Percentiles rank a stretch among this genome's conserved stretches.
Evolutionary conservation across 345 rosid genomes (phyloP).

Genomic region (Corchorus olitorius): DNA sequence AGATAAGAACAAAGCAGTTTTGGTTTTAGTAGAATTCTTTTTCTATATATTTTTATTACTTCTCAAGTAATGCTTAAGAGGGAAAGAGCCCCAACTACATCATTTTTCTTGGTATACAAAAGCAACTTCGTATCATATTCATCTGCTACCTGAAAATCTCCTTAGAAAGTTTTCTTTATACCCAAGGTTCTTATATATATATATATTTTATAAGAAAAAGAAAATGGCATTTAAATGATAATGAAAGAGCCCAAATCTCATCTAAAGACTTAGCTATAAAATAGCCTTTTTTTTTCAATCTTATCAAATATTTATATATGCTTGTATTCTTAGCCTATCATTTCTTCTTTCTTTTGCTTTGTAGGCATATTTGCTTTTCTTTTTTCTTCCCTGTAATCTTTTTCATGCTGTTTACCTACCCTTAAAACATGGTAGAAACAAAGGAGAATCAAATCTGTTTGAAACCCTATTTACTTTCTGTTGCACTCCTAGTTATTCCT

Average conservation of each 20-base stretch:
- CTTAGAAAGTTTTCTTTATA: not conserved
- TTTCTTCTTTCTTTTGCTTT: no score
- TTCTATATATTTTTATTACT: not conserved
- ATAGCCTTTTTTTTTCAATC: constrained; percentile 12
- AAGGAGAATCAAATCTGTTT: constrained; percentile 22
- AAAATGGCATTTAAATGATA: not conserved
- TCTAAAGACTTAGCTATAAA: no score
- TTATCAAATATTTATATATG: not conserved
- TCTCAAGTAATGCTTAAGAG: not conserved
- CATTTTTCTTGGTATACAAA: constrained; percentile 12
- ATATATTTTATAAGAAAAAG: not conserved
- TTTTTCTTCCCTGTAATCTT: not conserved
- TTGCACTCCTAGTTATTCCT: constrained; percentile 30
- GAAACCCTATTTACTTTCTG: constrained; percentile 30
- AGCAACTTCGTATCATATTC: not conserved
- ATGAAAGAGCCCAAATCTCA: no score
- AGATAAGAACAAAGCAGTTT: constrained; percentile 19
- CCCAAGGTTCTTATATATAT: no score
- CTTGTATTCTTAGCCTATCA: not conserved
- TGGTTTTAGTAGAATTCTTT: not conserved
- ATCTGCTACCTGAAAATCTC: not conserved
- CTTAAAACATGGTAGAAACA: constrained; percentile 36
- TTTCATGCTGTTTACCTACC: constrained; percentile 16
- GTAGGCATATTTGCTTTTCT: no score
- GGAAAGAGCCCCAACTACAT: not conserved